Conservation (phyloP, 2,329 filamentous ascomycete species). For the Xylariaceae sp. region DNA sequence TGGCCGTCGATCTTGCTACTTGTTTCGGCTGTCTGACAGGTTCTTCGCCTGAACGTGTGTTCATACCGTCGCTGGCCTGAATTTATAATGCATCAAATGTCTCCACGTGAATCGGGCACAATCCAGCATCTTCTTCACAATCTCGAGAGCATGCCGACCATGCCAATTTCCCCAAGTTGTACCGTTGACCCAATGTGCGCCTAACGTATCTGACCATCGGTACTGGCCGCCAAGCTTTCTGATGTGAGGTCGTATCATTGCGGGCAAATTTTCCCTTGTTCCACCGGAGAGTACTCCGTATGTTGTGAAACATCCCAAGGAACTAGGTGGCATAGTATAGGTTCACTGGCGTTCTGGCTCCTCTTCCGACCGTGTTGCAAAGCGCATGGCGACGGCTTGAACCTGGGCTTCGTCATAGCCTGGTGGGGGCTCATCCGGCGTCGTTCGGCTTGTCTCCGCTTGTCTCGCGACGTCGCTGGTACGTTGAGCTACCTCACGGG, state of each 20-base stretch:
- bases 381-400: constrained; percentile 54
- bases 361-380: constrained; percentile 68
- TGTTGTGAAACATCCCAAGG: background rate
- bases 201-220: constrained; percentile 10
- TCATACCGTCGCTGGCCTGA: background rate
- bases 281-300: background rate
- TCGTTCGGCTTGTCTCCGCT: constrained; percentile 33
- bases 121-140: constrained; percentile 2
- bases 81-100: background rate
- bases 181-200: constrained; percentile 1
- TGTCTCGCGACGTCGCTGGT: constrained; percentile 27
- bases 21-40: background rate
- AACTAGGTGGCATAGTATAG: background rate
- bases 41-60: constrained; percentile 2
- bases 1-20: background rate
- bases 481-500: constrained; percentile 27
- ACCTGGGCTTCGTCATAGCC: constrained; percentile 88
- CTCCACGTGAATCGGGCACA: background rate
- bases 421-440: constrained; percentile 74
- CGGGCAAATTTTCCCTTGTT: background rate
- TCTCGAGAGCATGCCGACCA: background rate
- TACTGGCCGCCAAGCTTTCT: constrained; percentile 13
- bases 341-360: constrained; percentile 60
- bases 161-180: constrained; percentile 6
- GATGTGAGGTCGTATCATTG: constrained; percentile 15